Conservation (phyloP, 179 eudicot species). For the Sideroxylon spinosum region DNA sequence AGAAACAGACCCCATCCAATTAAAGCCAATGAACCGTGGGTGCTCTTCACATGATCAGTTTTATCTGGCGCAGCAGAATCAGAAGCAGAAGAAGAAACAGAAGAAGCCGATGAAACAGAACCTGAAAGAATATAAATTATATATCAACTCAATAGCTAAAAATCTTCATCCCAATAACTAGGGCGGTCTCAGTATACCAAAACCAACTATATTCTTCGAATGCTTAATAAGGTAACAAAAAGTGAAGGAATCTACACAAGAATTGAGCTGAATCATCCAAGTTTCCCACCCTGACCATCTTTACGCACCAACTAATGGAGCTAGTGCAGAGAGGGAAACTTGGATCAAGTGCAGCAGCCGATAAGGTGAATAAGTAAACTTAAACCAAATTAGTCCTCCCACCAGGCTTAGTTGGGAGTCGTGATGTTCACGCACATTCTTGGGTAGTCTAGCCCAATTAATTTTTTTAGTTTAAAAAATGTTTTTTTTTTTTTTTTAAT, state of each 20-base stretch:
- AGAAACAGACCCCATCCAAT: conserved; percentile 89
- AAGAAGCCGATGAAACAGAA: conserved; percentile 7
- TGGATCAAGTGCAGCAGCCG: too few species aligned
- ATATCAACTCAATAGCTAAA: not conserved
- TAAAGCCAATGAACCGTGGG: conserved; percentile 71
- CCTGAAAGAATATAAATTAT: conserved; percentile 19
- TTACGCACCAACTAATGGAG: too few species aligned
- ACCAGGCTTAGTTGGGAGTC: too few species aligned
- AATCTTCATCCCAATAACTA: not conserved
- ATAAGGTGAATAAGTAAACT: too few species aligned
- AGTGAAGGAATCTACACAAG: not conserved
- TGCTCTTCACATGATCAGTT: conserved; percentile 38
- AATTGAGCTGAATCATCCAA: not conserved
- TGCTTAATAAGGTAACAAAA: not conserved
- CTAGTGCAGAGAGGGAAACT: too few species aligned
- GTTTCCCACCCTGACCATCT: too few species aligned
- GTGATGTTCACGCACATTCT: too few species aligned
- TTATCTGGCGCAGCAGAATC: conserved; percentile 24
- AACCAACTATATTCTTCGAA: not conserved
- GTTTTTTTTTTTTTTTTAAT: too few species aligned
- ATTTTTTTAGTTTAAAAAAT: too few species aligned
- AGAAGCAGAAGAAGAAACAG: not conserved
- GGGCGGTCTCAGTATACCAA: not conserved
- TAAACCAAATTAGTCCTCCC: too few species aligned
- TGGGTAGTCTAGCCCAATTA: too few species aligned